Evolutionary conservation across 768 basidiomycete genomes (phyloP).

Genomic region (Termitomyces sp.): DNA sequence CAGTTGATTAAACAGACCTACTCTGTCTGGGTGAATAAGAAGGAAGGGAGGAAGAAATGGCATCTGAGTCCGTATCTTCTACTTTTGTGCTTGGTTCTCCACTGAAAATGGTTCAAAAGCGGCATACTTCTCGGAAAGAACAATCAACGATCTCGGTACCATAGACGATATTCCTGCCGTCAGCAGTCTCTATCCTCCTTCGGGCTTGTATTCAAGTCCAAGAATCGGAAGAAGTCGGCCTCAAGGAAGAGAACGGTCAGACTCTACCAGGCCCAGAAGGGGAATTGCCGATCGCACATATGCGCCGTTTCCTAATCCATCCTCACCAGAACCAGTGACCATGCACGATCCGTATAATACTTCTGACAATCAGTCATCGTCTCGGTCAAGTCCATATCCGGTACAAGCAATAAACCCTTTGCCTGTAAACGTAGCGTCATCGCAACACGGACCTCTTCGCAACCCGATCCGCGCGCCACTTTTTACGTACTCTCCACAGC

Average conservation of each 20-base stretch:
- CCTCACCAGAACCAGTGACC: conserved; percentile 25
- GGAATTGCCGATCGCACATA: not conserved
- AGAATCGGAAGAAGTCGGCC: conserved; percentile 44
- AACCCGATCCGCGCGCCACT: not conserved
- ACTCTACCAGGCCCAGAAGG: conserved; percentile 15
- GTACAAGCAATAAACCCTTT: not conserved
- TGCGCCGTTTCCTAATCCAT: conserved; percentile 1
- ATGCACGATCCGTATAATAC: conserved; percentile 35
- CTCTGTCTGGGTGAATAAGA: conserved; percentile 68
- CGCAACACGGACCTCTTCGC: not conserved
- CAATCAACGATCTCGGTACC: conserved; percentile 63
- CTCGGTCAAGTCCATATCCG: not conserved
- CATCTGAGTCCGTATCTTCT: conserved; percentile 58
- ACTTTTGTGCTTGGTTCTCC: not conserved
- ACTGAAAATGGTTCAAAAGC: conserved; percentile 32
- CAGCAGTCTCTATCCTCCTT: conserved; percentile 57
- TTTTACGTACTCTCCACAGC: not conserved
- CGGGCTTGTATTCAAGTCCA: conserved; percentile 64
- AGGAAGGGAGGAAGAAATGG: conserved; percentile 69
- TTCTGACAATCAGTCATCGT: not conserved
- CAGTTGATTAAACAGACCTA: conserved; percentile 81
- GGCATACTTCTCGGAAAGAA: conserved; percentile 77
- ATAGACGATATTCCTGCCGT: conserved; percentile 63
- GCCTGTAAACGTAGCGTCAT: not conserved
- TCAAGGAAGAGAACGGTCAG: conserved; percentile 39